Base-by-base conservation (phyloP, 768 basidiomycete genomes). In the Crucibulum laeve region DNA sequence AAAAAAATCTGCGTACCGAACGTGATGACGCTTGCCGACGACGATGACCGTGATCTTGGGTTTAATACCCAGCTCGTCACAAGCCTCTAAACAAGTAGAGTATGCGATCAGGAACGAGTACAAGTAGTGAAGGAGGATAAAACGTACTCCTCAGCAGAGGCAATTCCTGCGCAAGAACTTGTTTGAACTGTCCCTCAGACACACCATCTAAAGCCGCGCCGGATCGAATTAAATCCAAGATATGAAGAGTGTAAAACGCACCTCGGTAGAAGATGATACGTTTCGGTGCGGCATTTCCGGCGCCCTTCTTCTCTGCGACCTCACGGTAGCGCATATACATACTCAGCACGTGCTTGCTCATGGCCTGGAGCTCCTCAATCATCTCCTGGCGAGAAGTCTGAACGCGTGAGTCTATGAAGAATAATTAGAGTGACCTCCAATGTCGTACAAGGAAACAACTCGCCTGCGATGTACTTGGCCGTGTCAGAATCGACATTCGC, bases 181-280 rank as follows among this genome's bases (percentile, higher is more conserved):
- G 69, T 26, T 68, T 62, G 47, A 76, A 76, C 38, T 77, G 73
- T 3, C 74, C 76, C 54, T 77, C 76, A 4, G 76, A 77, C 23
- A 77, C 76, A 46, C 76, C 76, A 55, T 76, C 76, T 76, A 42
- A 61, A 59, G 45, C 55, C 53, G 8, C 8, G 23, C 21, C 15
- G 25, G 14, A 42, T 40, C n/a, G 39, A 33, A 46, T 14, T 50
- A 22, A 46, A 48, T 17, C 36, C 10, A 42, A 23, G 10, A 18
- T 25, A 39, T 26, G 14, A 22, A 25, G 4, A 28, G 35, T 26
- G 1, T 40, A 30, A 35, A 33, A 48, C 65, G 14, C 48, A 84
- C 84, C 83, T 47, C 86, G 76, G 56, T 82, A 90, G 62, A 88
- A 87, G 42, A 90, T 78, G 41, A 90, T 79, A 2, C 85, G 77